Evolutionary conservation across 768 basidiomycete genomes (phyloP).

Genomic region (Pleurotus pulmonarius): DNA sequence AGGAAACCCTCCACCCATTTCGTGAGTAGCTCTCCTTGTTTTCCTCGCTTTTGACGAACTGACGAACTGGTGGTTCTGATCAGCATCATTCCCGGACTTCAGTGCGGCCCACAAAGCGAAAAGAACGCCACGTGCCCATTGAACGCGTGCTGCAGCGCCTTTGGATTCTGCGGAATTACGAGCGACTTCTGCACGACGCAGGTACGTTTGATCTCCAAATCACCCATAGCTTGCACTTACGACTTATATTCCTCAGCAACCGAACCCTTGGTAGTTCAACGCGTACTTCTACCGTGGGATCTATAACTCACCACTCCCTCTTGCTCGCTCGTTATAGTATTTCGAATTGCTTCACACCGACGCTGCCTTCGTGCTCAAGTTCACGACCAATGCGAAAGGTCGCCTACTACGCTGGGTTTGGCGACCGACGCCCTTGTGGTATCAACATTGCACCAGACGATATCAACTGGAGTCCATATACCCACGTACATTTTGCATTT

Average conservation of each 20-base stretch:
- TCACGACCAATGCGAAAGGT: slow-evolving; percentile 11
- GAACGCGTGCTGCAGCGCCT: slow-evolving; percentile 21
- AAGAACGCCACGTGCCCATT: slow-evolving; percentile 18
- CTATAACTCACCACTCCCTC: not conserved
- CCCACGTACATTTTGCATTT: slow-evolving; percentile 15
- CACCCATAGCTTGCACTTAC: not conserved
- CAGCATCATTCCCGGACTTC: slow-evolving; percentile 14
- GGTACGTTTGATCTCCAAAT: slow-evolving; percentile 1
- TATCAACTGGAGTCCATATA: slow-evolving; percentile 14
- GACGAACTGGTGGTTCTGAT: not conserved
- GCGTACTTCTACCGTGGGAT: not conserved
- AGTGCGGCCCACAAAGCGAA: slow-evolving; percentile 20
- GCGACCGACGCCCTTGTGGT: slow-evolving; percentile 10
- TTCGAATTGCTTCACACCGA: slow-evolving; percentile 13
- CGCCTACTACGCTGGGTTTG: slow-evolving; percentile 20
- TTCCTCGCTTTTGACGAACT: not conserved
- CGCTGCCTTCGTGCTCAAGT: slow-evolving; percentile 8
- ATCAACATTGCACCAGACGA: slow-evolving; percentile 10
- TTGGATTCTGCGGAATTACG: slow-evolving; percentile 22
- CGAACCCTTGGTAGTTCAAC: slow-evolving; percentile 8
- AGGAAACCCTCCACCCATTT: slow-evolving; percentile 18
- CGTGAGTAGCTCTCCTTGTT: slow-evolving; percentile 10
- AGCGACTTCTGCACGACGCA: slow-evolving; percentile 18
- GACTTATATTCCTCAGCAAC: not conserved
- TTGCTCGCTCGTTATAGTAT: slow-evolving; percentile 1